Evolutionary conservation across 2,329 filamentous ascomycete genomes (phyloP).

Genomic region (Cercospora zeina): DNA sequence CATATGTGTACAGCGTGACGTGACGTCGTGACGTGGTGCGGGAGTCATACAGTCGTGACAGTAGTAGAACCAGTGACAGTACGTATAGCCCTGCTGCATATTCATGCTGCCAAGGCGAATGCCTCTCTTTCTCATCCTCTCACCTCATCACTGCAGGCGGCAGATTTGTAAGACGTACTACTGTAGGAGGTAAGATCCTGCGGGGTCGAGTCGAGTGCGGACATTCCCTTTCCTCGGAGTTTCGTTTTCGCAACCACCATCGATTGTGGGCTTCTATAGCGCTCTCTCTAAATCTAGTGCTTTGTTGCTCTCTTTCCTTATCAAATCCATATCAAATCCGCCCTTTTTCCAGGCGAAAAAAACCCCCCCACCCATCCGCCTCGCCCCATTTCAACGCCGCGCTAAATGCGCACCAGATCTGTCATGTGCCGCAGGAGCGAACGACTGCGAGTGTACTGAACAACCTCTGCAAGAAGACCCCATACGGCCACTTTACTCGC

Average conservation of each 20-base stretch:
- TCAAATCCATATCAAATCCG: too few relatives aligned
- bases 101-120: not conserved
- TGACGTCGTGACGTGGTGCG: too few relatives aligned
- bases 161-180: too few relatives aligned
- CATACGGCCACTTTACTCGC: constrained; percentile 15
- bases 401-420: constrained; percentile 24
- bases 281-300: constrained; percentile 19
- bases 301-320: too few relatives aligned
- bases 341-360: constrained; percentile 3
- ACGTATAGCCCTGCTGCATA: not conserved
- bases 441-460: constrained; percentile 23
- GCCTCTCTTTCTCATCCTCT: not conserved
- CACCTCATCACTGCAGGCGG: too few relatives aligned
- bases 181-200: too few relatives aligned
- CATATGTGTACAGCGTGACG: too few relatives aligned
- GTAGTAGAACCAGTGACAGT: too few relatives aligned
- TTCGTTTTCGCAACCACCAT: constrained; percentile 11
- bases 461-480: constrained; percentile 6
- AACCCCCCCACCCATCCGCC: not conserved
- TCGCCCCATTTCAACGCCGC: constrained; percentile 26
- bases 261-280: constrained; percentile 15
- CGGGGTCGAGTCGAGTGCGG: not conserved
- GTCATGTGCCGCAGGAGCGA: constrained; percentile 21
- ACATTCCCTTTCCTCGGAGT: constrained; percentile 1
- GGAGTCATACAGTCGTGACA: too few relatives aligned